Conservation (phyloP, 1,139 yeast species). For the Zygosaccharomyces sapae region DNA sequence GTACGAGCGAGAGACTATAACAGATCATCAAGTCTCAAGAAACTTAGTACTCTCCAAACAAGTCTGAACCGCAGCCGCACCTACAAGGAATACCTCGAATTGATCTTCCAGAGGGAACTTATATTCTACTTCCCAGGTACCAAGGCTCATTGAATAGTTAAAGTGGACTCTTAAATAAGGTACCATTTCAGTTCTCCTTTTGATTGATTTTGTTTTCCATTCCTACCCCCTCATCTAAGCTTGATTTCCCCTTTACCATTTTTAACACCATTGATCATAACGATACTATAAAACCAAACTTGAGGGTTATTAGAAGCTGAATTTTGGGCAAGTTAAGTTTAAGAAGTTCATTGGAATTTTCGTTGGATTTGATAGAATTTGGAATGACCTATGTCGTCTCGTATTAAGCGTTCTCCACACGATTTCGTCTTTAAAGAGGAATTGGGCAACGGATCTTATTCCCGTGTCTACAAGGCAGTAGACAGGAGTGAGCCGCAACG, state of each 20-base stretch:
- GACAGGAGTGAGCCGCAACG: constrained; percentile 41
- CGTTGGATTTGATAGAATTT: neutral
- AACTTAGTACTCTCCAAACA: neutral
- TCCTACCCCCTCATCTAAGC: too few species aligned
- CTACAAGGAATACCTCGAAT: neutral
- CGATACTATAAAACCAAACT: too few species aligned
- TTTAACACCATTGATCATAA: too few species aligned
- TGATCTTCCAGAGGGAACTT: too few species aligned
- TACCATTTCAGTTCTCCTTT: too few species aligned
- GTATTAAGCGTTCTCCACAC: constrained; percentile 57
- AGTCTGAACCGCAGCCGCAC: constrained; percentile 5
- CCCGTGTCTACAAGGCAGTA: constrained; percentile 84
- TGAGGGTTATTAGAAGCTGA: too few species aligned
- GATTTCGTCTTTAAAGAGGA: constrained; percentile 86
- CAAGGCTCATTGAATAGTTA: too few species aligned
- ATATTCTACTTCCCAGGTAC: too few species aligned
- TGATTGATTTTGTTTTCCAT: too few species aligned
- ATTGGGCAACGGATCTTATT: constrained; percentile 94
- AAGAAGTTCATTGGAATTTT: too few species aligned
- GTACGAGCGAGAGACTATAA: neutral
- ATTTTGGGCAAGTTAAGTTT: too few species aligned
- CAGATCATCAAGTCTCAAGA: neutral
- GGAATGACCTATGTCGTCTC: constrained; percentile 34
- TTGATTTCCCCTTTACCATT: neutral
- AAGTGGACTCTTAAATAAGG: too few species aligned